phyloP scores from a whole-genome alignment of 2,329 filamentous ascomycete genomes.

The Ceratocystis lukuohia region DNA sequence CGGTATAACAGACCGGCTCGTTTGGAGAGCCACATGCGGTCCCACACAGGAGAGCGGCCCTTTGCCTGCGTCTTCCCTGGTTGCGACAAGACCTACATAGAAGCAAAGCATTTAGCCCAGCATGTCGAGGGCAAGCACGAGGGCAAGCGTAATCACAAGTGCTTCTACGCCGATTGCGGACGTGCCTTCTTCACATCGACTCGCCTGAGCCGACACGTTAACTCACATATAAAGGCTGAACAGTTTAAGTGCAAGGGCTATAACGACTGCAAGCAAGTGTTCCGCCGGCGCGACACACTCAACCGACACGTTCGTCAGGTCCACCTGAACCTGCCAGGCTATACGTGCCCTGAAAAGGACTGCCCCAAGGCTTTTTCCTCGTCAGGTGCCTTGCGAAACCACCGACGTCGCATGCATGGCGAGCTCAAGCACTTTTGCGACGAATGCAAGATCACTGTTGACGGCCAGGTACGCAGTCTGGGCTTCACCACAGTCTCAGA shows the following conservation, averaged over 20 bases:
- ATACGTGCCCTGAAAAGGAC: constrained; percentile 46
- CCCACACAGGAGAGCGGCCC: constrained; percentile 73
- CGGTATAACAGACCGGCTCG: constrained; percentile 78
- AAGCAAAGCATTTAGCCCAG: constrained; percentile 72
- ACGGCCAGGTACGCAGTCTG: constrained; percentile 31
- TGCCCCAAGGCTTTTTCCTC: constrained; percentile 65
- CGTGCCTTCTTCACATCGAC: constrained; percentile 75
- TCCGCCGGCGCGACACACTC: constrained; percentile 77
- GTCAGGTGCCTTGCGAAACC: constrained; percentile 54
- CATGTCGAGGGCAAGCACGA: constrained; percentile 76
- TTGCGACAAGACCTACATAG: constrained; percentile 75
- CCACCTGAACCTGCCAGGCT: constrained; percentile 60
- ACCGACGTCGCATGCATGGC: constrained; percentile 57
- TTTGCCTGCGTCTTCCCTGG: constrained; percentile 56
- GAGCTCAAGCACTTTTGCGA: constrained; percentile 62
- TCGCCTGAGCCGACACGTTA: constrained; percentile 60
- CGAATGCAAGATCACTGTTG: constrained; percentile 43
- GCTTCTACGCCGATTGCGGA: constrained; percentile 56
- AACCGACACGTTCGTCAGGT: constrained; percentile 67
- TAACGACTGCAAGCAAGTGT: constrained; percentile 58
- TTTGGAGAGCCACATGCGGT: constrained; percentile 65
- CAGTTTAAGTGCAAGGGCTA: constrained; percentile 60
- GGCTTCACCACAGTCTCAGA: constrained; percentile 60
- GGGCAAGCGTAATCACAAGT: constrained; percentile 54
- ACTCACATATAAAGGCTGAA: constrained; percentile 66